These are phyloP conservation scores for Gossypium stocksii DNA, from an alignment of 345 rosid genomes.

Conservation along the genomic window DNA sequence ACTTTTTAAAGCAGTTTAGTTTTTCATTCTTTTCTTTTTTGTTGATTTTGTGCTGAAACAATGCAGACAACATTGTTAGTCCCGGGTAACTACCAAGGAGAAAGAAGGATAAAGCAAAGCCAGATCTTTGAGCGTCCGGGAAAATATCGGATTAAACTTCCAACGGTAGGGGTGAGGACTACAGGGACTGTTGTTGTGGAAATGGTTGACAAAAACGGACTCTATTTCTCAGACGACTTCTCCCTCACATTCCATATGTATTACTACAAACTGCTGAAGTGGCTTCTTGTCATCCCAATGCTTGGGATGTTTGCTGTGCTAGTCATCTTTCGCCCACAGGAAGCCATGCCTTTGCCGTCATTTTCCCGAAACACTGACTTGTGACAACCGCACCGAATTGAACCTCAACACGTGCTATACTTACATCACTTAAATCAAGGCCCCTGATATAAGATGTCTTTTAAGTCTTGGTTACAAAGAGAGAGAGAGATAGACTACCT, in stretches of 20 bases:
- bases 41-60: constrained; percentile 3
- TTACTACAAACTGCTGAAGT: constrained; percentile 92
- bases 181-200: constrained; percentile 92
- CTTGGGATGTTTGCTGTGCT: constrained; percentile 94
- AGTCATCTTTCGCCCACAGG: constrained; percentile 87
- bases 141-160: constrained; percentile 74
- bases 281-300: constrained; percentile 99
- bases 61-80: constrained; percentile 83
- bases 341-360: constrained; percentile 84
- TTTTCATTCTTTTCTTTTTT: neutral
- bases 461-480: neutral
- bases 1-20: neutral
- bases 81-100: constrained; percentile 97
- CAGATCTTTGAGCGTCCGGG: constrained; percentile 67
- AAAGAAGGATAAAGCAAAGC: constrained; percentile 68
- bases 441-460: neutral
- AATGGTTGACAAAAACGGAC: constrained; percentile 90
- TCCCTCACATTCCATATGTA: constrained; percentile 97
- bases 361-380: constrained; percentile 84
- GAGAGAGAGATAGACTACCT: neutral
- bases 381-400: constrained; percentile 25
- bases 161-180: constrained; percentile 87
- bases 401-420: neutral
- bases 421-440: neutral
- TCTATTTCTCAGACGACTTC: constrained; percentile 93